These are phyloP conservation scores for Gracilaria gracilis DNA, from an alignment of 23 red algal species.

Conservation along the genomic window DNA sequence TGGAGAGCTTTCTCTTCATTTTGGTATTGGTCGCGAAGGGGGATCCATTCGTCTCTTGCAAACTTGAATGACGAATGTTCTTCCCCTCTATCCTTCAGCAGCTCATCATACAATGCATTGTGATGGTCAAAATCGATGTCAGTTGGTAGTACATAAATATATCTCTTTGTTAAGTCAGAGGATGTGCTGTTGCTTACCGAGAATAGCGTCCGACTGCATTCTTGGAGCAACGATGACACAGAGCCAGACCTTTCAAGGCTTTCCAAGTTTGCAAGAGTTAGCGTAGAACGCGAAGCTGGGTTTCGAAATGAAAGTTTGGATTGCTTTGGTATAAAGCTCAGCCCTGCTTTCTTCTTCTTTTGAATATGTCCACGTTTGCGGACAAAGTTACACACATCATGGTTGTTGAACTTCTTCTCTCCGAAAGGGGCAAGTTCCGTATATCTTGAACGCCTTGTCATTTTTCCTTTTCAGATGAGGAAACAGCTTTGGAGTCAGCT, in stretches of 20 bases:
- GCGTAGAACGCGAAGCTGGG: neutral
- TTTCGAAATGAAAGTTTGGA: neutral
- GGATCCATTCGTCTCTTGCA: neutral
- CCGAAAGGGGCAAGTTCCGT: neutral
- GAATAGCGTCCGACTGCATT: no score
- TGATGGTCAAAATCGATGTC: no score
- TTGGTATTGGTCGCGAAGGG: neutral
- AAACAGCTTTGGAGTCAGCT: neutral
- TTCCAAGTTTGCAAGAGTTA: neutral
- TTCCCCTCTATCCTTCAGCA: neutral
- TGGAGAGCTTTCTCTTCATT: neutral
- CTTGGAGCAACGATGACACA: neutral
- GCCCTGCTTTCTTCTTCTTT: neutral
- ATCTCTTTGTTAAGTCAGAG: no score
- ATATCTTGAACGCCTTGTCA: neutral
- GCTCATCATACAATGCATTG: neutral
- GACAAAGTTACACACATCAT: neutral
- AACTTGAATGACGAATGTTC: neutral
- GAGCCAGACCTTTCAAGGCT: neutral
- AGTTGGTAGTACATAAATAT: no score
- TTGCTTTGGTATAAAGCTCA: neutral
- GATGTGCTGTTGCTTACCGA: no score
- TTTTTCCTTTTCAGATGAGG: neutral
- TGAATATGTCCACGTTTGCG: neutral
- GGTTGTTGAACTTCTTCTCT: neutral